Evolutionary conservation across 2,329 filamentous ascomycete genomes (phyloP).

Genomic region (Diaporthe sp.): DNA sequence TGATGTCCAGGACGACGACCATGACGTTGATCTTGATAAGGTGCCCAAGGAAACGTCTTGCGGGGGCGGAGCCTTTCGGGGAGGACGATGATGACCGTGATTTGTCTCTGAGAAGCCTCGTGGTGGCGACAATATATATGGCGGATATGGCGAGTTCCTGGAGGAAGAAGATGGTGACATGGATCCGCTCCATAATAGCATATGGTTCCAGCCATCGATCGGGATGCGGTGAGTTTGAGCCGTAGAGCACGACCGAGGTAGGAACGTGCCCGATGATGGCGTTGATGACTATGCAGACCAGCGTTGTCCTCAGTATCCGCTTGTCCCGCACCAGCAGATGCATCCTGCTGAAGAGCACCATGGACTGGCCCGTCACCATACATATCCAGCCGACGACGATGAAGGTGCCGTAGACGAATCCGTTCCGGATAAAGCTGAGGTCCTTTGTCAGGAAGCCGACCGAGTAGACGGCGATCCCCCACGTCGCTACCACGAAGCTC

Average conservation of each 20-base stretch:
- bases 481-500: conserved; percentile 32
- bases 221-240: conserved; percentile 14
- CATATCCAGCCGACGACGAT: conserved; percentile 60
- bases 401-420: background rate
- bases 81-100: background rate
- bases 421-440: conserved; percentile 11
- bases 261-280: conserved; percentile 66
- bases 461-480: conserved; percentile 29
- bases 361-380: conserved; percentile 70
- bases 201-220: conserved; percentile 51
- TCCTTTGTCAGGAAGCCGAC: conserved; percentile 31
- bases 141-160: conserved; percentile 67
- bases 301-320: conserved; percentile 60
- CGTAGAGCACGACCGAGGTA: conserved; percentile 59
- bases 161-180: conserved; percentile 68
- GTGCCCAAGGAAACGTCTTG: conserved; percentile 46
- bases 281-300: conserved; percentile 69
- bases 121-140: conserved; percentile 52
- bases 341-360: conserved; percentile 71
- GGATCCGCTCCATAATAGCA: conserved; percentile 66
- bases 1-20: conserved; percentile 55
- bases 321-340: conserved; percentile 70
- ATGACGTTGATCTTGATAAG: conserved; percentile 61
- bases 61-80: background rate
- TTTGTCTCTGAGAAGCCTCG: conserved; percentile 21